These are phyloP conservation scores for Suillus brevipes DNA, from an alignment of 768 basidiomycete genomes.

Conservation along the genomic window DNA sequence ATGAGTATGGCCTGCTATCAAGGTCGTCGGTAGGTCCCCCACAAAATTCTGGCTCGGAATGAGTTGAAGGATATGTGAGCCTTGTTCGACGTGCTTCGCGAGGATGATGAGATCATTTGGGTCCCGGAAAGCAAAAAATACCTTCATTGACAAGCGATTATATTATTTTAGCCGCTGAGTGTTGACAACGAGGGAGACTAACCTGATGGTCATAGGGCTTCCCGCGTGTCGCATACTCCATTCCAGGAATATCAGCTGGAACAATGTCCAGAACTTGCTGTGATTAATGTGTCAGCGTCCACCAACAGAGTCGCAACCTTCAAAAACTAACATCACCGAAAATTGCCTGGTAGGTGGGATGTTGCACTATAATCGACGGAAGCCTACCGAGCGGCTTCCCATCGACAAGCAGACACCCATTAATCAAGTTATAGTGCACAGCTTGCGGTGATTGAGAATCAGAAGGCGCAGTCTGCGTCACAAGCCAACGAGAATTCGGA, in stretches of 20 bases:
- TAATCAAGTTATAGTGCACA: slow-evolving; percentile 24
- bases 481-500: slow-evolving; percentile 26
- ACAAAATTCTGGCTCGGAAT: slow-evolving; percentile 24
- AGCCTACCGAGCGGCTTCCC: slow-evolving; percentile 27
- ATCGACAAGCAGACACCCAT: slow-evolving; percentile 29
- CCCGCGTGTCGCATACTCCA: slow-evolving; percentile 27
- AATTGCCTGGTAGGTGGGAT: slow-evolving; percentile 21
- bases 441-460: slow-evolving; percentile 17
- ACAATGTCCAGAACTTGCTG: slow-evolving; percentile 25
- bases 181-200: not conserved
- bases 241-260: slow-evolving; percentile 26
- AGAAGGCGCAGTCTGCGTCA: slow-evolving; percentile 18
- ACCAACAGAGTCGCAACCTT: not conserved
- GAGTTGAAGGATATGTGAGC: slow-evolving; percentile 16
- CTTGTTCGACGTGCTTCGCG: slow-evolving; percentile 7
- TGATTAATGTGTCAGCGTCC: slow-evolving; percentile 8
- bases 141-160: slow-evolving; percentile 11
- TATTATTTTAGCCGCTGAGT: not conserved
- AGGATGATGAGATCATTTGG: slow-evolving; percentile 20
- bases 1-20: slow-evolving; percentile 28
- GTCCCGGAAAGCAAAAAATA: slow-evolving; percentile 23
- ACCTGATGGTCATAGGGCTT: slow-evolving; percentile 21
- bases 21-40: slow-evolving; percentile 26
- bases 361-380: slow-evolving; percentile 19
- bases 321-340: slow-evolving; percentile 22